These are phyloP conservation scores for Fonsecaea pedrosoi DNA, from an alignment of 2,329 filamentous ascomycete species.

Conservation along the genomic window DNA sequence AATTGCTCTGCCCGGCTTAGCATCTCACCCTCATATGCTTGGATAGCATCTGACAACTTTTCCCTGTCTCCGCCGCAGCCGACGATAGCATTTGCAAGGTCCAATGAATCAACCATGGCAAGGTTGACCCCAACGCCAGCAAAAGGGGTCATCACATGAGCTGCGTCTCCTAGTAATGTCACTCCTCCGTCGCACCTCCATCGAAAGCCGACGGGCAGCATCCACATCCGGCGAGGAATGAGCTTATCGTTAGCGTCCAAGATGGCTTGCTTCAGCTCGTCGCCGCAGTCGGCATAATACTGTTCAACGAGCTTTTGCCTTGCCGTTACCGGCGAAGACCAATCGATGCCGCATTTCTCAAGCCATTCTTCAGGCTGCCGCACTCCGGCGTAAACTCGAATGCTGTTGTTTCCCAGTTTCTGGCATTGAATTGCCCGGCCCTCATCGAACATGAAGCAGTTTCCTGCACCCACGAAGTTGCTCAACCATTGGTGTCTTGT, in stretches of 20 bases:
- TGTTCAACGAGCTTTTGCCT: slow-evolving; percentile 49
- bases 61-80: slow-evolving; percentile 22
- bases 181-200: slow-evolving; percentile 59
- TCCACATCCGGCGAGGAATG: slow-evolving; percentile 56
- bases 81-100: slow-evolving; percentile 38
- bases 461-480: slow-evolving; percentile 57
- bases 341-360: slow-evolving; percentile 55
- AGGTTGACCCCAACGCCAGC: slow-evolving; percentile 36
- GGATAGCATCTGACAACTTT: slow-evolving; percentile 36
- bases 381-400: slow-evolving; percentile 51
- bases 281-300: slow-evolving; percentile 53
- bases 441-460: slow-evolving; percentile 54
- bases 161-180: slow-evolving; percentile 58
- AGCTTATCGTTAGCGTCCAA: slow-evolving; percentile 50
- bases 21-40: slow-evolving; percentile 41
- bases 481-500: slow-evolving; percentile 53
- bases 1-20: slow-evolving; percentile 34
- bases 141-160: slow-evolving; percentile 36
- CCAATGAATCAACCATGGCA: slow-evolving; percentile 35
- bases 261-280: slow-evolving; percentile 53
- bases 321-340: slow-evolving; percentile 48
- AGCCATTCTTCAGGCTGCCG: slow-evolving; percentile 49
- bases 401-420: slow-evolving; percentile 58
- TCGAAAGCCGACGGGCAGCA: slow-evolving; percentile 57
- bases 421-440: slow-evolving; percentile 53